Evolutionary conservation across 176 grass and related monocot species (phyloP), one percentile per base, ranked within the genome.

Genomic region (Oryza rufipogon): DNA sequence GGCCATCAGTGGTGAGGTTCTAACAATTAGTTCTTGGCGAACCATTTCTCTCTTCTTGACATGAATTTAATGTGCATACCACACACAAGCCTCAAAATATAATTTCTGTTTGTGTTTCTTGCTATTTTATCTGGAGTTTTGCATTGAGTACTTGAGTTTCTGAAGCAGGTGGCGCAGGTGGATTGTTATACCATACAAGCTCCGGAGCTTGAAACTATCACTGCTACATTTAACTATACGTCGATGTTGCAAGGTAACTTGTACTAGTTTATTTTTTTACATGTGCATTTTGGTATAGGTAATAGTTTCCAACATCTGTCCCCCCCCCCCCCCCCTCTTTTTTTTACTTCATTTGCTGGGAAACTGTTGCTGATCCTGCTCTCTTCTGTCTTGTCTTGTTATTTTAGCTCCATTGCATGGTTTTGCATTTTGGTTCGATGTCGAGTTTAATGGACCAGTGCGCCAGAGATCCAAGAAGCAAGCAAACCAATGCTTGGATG

Each of bases 341-440:
- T 1, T 26, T 60, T 78, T 2, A 71, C n/a, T 63, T 45, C 54
- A 33, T 30, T 77, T 30, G 4, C 85, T 80, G 23, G 20, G 78
- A 67, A 77, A 77, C 23, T 52, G 65, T 6, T 58, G 15, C 68
- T 78, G 83, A 72, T 12, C 9, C 11, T 85, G 41, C 41, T 81
- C 48, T 87, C 44, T 64, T 74, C 0, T 61, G 38, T 47, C 76
- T 66, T 66, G 1, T 80, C 75, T 87, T 41, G 41, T 74, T 71
- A 70, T 79, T 81, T 61, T 79, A 99, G 96, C 96, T 75, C 96
- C 96, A 30, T 78, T 99, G 49, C 91, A 99, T 94, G 96, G 96
- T 30, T 99, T 99, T 75, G 96, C 93, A 86, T 99, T 99, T 94
- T 99, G 96, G 96, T 99, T 99, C 56, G 93, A 99, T 92, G 91